Percentiles rank a stretch among this genome's conserved stretches.
Conservation (phyloP, 192 early-diverging fungal species). For the Umbelopsis sp. region DNA sequence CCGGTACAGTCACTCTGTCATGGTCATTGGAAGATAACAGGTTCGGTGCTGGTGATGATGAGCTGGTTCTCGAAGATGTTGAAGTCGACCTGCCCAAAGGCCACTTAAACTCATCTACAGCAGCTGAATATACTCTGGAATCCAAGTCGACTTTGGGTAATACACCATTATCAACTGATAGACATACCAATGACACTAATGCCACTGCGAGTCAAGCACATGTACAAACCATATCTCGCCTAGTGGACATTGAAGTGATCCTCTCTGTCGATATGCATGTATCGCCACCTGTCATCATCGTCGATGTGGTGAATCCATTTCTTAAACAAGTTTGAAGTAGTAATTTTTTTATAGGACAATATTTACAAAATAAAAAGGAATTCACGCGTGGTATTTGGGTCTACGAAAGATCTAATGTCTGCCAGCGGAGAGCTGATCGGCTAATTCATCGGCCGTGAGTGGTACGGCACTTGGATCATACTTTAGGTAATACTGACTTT, state of each 20-base stretch:
- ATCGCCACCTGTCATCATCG: conserved; percentile 14
- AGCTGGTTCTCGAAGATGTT: conserved; percentile 4
- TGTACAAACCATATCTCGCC: background rate
- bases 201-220: background rate
- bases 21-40: background rate
- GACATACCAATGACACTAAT: background rate
- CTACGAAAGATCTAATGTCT: background rate
- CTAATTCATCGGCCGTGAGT: conserved; percentile 56
- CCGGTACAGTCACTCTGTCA: background rate
- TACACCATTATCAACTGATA: background rate
- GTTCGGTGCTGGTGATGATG: background rate
- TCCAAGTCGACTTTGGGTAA: background rate
- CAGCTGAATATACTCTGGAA: background rate
- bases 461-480: conserved; percentile 56
- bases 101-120: background rate
- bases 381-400: background rate
- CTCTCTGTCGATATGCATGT: conserved; percentile 8
- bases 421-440: background rate
- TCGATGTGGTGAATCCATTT: conserved; percentile 1
- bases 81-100: background rate
- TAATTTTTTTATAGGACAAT: background rate
- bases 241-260: background rate
- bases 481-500: conserved; percentile 56
- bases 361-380: background rate
- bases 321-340: background rate